A percentile compares a stretch with the other conserved stretches of the same genome.
Conservation (phyloP, 805 yeast species). For the Priceomyces melissophilus region DNA sequence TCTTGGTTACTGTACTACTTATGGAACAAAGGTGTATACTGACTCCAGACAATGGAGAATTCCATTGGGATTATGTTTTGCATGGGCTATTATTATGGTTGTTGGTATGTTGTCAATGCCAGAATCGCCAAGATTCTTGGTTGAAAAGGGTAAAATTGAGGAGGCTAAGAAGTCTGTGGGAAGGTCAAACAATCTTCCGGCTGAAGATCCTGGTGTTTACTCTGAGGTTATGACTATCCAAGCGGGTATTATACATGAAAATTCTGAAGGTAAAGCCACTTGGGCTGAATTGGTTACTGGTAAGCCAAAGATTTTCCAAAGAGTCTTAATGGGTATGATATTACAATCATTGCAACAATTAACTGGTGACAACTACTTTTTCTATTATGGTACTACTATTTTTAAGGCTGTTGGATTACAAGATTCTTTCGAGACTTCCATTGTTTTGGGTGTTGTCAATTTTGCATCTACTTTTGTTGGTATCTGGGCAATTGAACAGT, state of each 20-base stretch:
- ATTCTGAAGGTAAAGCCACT: conserved; percentile 58
- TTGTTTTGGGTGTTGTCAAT: conserved; percentile 52
- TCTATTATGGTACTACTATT: conserved; percentile 59
- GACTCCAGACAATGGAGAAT: conserved; percentile 65
- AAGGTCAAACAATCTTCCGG: conserved; percentile 51
- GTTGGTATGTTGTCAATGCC: conserved; percentile 58
- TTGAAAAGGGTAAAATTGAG: conserved; percentile 46
- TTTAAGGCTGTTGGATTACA: conserved; percentile 49
- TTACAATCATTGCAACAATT: conserved; percentile 60
- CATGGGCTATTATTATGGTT: conserved; percentile 50
- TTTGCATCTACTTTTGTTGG: conserved; percentile 55
- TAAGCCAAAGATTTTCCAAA: conserved; percentile 54
- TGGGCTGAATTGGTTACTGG: conserved; percentile 66
- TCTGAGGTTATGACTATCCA: conserved; percentile 52
- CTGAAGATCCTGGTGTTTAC: conserved; percentile 53
- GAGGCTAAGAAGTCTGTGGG: conserved; percentile 57
- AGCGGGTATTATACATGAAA: conserved; percentile 62
- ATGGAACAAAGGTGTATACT: conserved; percentile 52
- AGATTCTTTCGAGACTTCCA: conserved; percentile 56
- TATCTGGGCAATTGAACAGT: conserved; percentile 44
- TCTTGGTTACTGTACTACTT: conserved; percentile 65
- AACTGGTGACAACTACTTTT: conserved; percentile 61
- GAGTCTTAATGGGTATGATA: conserved; percentile 56
- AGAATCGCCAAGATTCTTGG: conserved; percentile 65
- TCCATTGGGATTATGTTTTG: conserved; percentile 55